Evolutionary conservation across 371 early-diverging fungal genomes (phyloP), one percentile per base, ranked within the genome.

Genomic region (Dinochytrium kinnereticum): DNA sequence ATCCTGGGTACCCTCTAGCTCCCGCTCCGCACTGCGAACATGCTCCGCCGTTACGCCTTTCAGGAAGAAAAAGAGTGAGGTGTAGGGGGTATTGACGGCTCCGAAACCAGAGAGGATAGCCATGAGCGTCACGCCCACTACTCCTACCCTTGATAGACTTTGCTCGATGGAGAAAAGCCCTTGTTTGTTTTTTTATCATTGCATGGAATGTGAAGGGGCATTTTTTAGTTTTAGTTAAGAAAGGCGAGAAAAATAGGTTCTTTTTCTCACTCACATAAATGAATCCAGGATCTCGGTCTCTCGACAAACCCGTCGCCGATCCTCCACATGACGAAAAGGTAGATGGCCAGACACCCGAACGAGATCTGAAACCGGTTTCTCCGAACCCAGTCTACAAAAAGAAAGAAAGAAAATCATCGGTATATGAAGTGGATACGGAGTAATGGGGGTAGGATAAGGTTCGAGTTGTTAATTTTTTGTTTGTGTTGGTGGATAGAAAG

Each of bases 71-170:
- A 84, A 87, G 28, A 92, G 78, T 75, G 88, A 73, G 28, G 90
- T 90, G 74, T 93, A 96, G 0, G 96, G 96, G 34, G 91, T 90
- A 78, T 94, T 92, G 38, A 96, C 95, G 0, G 96, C 96, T 81
- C 96, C 96, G 78, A 97, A 95, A 21, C 97, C 98, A 0, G 98
- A 96, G 1, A 98, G 82, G 15, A 94, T 82, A 0, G 98, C 95
- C 86, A 95, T 96, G 40, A 96, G 76, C 0, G 96, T 92, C 39
- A 97, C 95, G 34, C 98, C 97, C 5, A 97, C 80, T 24, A 94
- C 88, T 26, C 95, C 92, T 0, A 94, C 90, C 34, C 95, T 87
- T 34, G 93, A 90, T 59, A 96, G 91, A 5, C 90, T 88, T 31
- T 88, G 81, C 69, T 93, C 92, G 34, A 93, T 84, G 76, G 81